A percentile compares a stretch with the other conserved stretches of the same genome.
phyloP scores from a whole-genome alignment of 2,329 filamentous ascomycete genomes.

The Clathrospora elynae region DNA sequence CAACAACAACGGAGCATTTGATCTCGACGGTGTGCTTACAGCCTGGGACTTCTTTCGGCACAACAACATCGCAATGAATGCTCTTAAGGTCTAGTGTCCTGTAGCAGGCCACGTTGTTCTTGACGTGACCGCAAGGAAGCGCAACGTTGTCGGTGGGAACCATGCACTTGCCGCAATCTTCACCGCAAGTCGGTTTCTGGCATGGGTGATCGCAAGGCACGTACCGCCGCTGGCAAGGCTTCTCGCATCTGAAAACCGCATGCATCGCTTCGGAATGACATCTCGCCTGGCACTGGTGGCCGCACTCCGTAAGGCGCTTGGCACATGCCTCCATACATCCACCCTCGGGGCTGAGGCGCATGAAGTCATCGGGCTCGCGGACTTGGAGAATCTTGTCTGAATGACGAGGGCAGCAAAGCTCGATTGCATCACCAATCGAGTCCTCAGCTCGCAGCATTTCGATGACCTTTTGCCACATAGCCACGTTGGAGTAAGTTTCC shows the following conservation, averaged over 20 bases:
- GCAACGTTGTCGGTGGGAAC: constrained; percentile 20
- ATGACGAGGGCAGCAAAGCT: constrained; percentile 36
- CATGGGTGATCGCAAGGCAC: constrained; percentile 33
- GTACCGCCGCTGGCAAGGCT: constrained; percentile 28
- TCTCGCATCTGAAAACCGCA: constrained; percentile 23
- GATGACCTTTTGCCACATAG: constrained; percentile 68
- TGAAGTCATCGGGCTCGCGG: constrained; percentile 34
- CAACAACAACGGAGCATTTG: constrained; percentile 58
- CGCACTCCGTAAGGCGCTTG: constrained; percentile 31
- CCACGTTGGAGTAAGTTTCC: constrained; percentile 59
- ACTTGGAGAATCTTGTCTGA: constrained; percentile 26
- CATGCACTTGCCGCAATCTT: constrained; percentile 29
- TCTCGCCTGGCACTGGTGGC: constrained; percentile 31
- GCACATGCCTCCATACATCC: constrained; percentile 31
- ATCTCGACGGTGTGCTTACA: constrained; percentile 62
- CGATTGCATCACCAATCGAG: constrained; percentile 21
- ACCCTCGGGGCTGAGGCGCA: constrained; percentile 32
- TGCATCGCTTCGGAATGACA: constrained; percentile 41
- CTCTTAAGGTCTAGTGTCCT: constrained; percentile 5
- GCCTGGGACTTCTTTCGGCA: constrained; percentile 56
- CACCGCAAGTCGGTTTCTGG: constrained; percentile 32
- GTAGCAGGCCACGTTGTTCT: constrained; percentile 15
- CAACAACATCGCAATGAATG: constrained; percentile 56
- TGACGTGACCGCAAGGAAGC: constrained; percentile 36
- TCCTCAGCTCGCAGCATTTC: constrained; percentile 52